Percentiles rank a stretch among this genome's conserved stretches.
These are phyloP conservation scores for Annulohypoxylon truncatum DNA, from an alignment of 2,329 filamentous ascomycete genomes.

Conservation along the genomic window DNA sequence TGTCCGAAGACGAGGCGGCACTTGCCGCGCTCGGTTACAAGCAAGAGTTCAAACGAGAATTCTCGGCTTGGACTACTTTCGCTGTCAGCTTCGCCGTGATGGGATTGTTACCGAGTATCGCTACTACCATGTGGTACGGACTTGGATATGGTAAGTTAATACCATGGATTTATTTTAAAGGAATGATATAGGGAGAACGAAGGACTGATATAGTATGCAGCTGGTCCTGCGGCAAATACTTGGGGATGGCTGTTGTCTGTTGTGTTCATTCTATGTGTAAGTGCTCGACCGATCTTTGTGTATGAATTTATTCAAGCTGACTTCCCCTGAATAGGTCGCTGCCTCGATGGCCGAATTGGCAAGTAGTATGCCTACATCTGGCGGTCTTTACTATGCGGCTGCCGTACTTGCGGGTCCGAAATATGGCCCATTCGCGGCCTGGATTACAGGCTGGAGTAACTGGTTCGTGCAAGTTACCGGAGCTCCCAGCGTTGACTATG, in stretches of 20 bases:
- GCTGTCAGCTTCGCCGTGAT: conserved; percentile 80
- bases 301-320: background rate
- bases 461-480: conserved; percentile 52
- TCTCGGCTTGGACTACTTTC: conserved; percentile 79
- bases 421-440: conserved; percentile 50
- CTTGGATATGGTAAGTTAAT: conserved; percentile 57
- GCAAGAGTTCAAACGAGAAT: conserved; percentile 70
- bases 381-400: conserved; percentile 79
- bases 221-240: conserved; percentile 67
- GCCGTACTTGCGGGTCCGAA: conserved; percentile 70
- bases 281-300: conserved; percentile 10
- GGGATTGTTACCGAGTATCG: conserved; percentile 77
- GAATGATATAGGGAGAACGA: background rate
- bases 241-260: conserved; percentile 83
- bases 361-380: conserved; percentile 78
- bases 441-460: conserved; percentile 51
- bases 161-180: background rate
- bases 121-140: conserved; percentile 77
- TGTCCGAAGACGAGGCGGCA: conserved; percentile 66
- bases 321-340: conserved; percentile 54
- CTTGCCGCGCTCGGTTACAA: conserved; percentile 70
- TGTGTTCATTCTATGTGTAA: conserved; percentile 75
- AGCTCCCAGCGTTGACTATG: conserved; percentile 50
- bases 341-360: conserved; percentile 78
- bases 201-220: conserved; percentile 48